These are phyloP conservation scores for Blumeria hordei DNA, from an alignment of 2,329 filamentous ascomycete species.

Conservation along the genomic window DNA sequence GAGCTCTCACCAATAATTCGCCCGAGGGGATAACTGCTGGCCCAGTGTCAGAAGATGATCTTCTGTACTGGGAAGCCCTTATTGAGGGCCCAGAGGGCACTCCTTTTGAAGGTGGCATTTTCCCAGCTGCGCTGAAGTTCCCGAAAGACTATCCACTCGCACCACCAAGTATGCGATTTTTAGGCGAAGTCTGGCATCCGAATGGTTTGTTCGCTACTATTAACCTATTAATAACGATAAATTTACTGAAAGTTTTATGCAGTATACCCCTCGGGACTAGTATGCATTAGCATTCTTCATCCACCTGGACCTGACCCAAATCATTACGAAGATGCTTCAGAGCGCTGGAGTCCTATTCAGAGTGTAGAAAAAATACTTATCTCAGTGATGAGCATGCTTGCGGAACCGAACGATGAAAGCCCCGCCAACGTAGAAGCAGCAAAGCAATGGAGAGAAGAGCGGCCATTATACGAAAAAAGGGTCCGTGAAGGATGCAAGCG, in stretches of 20 bases:
- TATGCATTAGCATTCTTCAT: conserved; percentile 97
- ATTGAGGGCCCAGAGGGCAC: conserved; percentile 92
- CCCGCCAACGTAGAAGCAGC: conserved; percentile 91
- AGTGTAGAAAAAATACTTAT: conserved; percentile 95
- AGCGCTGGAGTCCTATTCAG: conserved; percentile 92
- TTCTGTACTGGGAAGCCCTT: conserved; percentile 87
- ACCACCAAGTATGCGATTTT: conserved; percentile 87
- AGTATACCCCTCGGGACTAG: conserved; percentile 82
- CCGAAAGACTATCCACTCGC: conserved; percentile 92
- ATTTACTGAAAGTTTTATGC: neutral
- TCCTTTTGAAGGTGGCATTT: conserved; percentile 86
- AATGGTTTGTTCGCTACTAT: conserved; percentile 38
- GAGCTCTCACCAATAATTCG: conserved; percentile 73
- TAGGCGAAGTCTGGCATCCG: conserved; percentile 86
- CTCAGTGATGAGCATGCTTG: conserved; percentile 94
- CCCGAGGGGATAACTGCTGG: conserved; percentile 96
- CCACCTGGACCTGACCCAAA: conserved; percentile 92
- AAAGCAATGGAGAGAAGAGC: conserved; percentile 79
- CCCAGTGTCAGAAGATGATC: conserved; percentile 78
- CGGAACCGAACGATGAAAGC: conserved; percentile 89
- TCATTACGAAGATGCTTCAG: conserved; percentile 88
- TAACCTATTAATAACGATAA: neutral
- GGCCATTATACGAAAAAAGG: conserved; percentile 62
- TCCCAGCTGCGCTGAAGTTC: conserved; percentile 84
- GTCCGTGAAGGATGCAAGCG: conserved; percentile 63